These are phyloP conservation scores for Diatrype stigma DNA, from an alignment of 2,329 filamentous ascomycete genomes.

Conservation along the genomic window DNA sequence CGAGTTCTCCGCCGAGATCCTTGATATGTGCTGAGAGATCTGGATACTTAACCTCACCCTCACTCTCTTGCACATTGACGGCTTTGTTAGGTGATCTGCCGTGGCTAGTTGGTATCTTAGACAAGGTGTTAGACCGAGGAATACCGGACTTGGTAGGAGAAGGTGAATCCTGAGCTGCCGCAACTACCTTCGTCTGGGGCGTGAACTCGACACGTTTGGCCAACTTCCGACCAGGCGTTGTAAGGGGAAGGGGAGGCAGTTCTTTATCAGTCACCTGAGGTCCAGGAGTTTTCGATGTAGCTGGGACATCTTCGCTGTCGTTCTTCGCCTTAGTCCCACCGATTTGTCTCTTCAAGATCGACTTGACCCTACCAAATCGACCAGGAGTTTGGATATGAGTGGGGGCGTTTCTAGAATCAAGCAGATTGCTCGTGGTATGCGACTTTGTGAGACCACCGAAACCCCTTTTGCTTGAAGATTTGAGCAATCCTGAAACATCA, in stretches of 20 bases:
- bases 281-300: conserved; percentile 43
- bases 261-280: conserved; percentile 45
- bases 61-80: conserved; percentile 20
- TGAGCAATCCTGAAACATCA: conserved; percentile 23
- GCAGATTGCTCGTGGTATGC: conserved; percentile 44
- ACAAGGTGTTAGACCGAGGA: conserved; percentile 37
- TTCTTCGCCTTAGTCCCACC: conserved; percentile 38
- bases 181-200: conserved; percentile 56
- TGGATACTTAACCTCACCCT: conserved; percentile 45
- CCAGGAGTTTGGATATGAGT: conserved; percentile 42
- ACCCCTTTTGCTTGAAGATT: conserved; percentile 27
- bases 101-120: conserved; percentile 30
- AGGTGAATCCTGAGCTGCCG: conserved; percentile 46
- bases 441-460: conserved; percentile 42
- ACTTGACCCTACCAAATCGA: conserved; percentile 54
- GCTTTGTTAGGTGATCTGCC: conserved; percentile 31
- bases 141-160: conserved; percentile 51
- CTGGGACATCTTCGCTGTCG: conserved; percentile 14
- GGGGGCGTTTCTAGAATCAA: conserved; percentile 25
- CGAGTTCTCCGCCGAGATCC: conserved; percentile 22
- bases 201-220: conserved; percentile 79
- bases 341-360: conserved; percentile 47
- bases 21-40: conserved; percentile 41
- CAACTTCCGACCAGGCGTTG: conserved; percentile 63
- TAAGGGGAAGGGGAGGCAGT: conserved; percentile 48